A percentile compares a stretch with the other conserved stretches of the same genome.
phyloP scores from a whole-genome alignment of 2,329 filamentous ascomycete species.

The Diaporthe capsici region DNA sequence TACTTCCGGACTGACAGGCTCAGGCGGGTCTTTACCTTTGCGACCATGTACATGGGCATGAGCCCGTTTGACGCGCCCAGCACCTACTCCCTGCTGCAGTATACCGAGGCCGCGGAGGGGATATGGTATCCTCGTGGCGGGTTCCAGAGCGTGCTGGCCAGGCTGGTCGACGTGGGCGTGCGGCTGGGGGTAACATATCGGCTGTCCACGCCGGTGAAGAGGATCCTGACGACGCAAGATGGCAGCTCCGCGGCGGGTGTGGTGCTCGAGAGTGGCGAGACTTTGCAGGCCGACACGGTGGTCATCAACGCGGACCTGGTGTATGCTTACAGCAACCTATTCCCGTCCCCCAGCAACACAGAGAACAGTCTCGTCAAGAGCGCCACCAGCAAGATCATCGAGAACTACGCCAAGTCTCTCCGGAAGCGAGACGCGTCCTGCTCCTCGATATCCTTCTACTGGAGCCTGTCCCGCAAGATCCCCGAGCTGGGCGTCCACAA shows the following conservation, averaged over 20 bases:
- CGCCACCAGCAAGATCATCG: constrained; percentile 36
- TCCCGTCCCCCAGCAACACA: constrained; percentile 57
- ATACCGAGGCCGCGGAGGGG: constrained; percentile 81
- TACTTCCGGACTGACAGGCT: constrained; percentile 81
- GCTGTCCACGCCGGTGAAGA: constrained; percentile 69
- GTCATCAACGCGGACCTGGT: constrained; percentile 82
- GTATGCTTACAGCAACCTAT: constrained; percentile 80
- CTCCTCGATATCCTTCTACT: constrained; percentile 84
- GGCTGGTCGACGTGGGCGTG: constrained; percentile 74
- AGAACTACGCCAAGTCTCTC: constrained; percentile 55
- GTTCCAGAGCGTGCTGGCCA: constrained; percentile 76
- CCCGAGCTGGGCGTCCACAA: constrained; percentile 79
- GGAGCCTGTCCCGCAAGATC: constrained; percentile 73
- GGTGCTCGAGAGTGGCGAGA: constrained; percentile 68
- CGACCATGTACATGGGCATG: constrained; percentile 89
- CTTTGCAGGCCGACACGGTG: constrained; percentile 74
- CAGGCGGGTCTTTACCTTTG: constrained; percentile 81
- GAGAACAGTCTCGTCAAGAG: background rate
- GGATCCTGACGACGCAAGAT: constrained; percentile 67
- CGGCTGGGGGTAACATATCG: constrained; percentile 74
- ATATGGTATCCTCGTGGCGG: constrained; percentile 83
- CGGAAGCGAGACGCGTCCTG: constrained; percentile 72
- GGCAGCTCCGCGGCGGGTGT: constrained; percentile 71
- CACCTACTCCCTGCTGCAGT: constrained; percentile 81
- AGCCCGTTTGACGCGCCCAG: constrained; percentile 81